Conservation (phyloP, 345 rosid species). For the Gynandropsis gynandra region DNA sequence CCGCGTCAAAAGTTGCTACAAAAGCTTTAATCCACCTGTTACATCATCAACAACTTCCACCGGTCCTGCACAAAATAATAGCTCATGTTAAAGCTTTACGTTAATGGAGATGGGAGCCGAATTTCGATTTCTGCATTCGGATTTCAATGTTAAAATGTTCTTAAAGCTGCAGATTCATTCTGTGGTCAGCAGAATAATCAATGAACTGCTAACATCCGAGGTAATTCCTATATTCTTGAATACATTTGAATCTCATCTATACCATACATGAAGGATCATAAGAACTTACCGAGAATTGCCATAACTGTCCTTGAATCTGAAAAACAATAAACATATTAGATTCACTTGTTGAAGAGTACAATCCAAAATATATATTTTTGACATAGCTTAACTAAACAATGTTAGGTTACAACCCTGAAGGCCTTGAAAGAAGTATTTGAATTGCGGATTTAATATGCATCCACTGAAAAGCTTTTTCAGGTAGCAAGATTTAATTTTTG, state of each 20-base stretch:
- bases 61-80: constrained; percentile 52
- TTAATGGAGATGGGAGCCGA: too few relatives aligned
- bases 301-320: constrained; percentile 99
- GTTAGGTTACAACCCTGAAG: constrained; percentile 4
- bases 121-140: neutral
- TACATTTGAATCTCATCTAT: constrained; percentile 1
- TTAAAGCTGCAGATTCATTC: too few relatives aligned
- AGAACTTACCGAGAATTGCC: constrained; percentile 87
- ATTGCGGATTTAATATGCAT: too few relatives aligned
- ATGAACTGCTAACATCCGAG: too few relatives aligned
- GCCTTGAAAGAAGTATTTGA: too few relatives aligned
- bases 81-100: neutral
- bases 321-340: constrained; percentile 11
- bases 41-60: constrained; percentile 84
- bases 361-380: neutral
- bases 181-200: too few relatives aligned
- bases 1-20: constrained; percentile 29
- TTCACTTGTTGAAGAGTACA: too few relatives aligned
- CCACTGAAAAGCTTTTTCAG: too few relatives aligned
- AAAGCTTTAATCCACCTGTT: constrained; percentile 86
- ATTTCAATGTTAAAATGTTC: too few relatives aligned
- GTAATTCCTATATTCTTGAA: neutral
- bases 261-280: constrained; percentile 8
- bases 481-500: too few relatives aligned
- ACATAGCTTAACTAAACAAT: neutral